Evolutionary conservation across 257 asterid species (phyloP), one percentile per base, ranked within the genome.

Genomic region (Buddleja alternifolia): DNA sequence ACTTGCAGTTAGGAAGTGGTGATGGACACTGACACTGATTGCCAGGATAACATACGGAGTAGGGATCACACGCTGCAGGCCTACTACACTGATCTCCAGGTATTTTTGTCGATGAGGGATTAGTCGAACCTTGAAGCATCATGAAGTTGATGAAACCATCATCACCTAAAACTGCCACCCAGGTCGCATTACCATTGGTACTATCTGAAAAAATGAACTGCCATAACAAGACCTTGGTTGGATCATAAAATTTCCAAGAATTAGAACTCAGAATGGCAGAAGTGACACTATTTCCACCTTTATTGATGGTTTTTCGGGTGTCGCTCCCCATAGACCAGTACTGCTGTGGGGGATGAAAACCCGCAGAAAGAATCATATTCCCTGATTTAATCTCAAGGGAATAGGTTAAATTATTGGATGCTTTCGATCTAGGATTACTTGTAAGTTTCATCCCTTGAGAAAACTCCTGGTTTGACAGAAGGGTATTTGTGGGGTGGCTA

Each of bases 301-400:
- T 76, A 46, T 92, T 88, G 67, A 86, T 86, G 60, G 86, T 89
- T 75, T 66, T 89, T 52, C 98, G 80, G 12, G 54, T 68, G 61
- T 92, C 98, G 1, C 73, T 70, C 8, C 83, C 76, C 90, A 87
- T 83, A 34, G 96, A 78, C 99, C 99, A 93, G 58, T 90, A 93
- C 11, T 87, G 87, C 76, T 90, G 99, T 0, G 88, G 87, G 29
- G 86, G 78, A 10, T 24, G 55, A 54, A 81, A 93, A 67, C 66
- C 84, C 1, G 90, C 96, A 1, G 86, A 88, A 6, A 93, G 86
- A 71, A 83, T 15, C 91, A 93, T 64, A 68, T 87, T 88, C 10
- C 97, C 96, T 0, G 96, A 80, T 70, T 78, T 83, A 21, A 93
- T 82, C 79, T 90, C 95, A 20, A 94, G 95, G 21, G 89, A 75